Evolutionary conservation across 2,329 filamentous ascomycete genomes (phyloP), one percentile per base, ranked within the genome.

Genomic region (Fusarium redolens): DNA sequence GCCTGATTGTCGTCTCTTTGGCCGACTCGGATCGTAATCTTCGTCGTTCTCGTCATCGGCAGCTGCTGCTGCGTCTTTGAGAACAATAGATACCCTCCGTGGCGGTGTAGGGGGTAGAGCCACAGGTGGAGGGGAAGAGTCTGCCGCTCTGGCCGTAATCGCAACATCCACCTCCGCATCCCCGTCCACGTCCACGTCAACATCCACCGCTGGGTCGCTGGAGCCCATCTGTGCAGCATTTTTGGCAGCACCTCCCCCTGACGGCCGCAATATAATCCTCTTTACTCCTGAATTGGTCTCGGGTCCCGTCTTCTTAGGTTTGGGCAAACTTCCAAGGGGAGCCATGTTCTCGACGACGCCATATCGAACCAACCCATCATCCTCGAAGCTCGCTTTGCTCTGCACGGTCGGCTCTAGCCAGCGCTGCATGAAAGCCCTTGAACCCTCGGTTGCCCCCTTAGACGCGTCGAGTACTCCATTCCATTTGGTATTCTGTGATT

Each of bases 271-370:
- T 40, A 87, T 84, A 58, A 87, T 86, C 75, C 82, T 86, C 67
- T 83, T 82, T 40, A 83, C 80, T 54, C 78, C 67, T 35, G 73
- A 65, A 22, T 71, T 72, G 58, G 77, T 75, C 67, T 81, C 76
- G 55, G 68, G 76, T 14, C 71, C 81, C 30, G 71, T 75, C 77
- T 79, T 83, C 79, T 84, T 86, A 41, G 81, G 87, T 82, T 89
- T 90, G 17, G 95, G 95, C 75, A 91, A 86, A 61, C 91, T 88
- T 44, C 95, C 95, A 62, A 97, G 84, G 31, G 95, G 92, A 59
- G 91, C 91, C 95, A 97, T 97, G 77, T 92, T 92, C 81, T 93
- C 92, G 65, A 97, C 85, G 22, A 97, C 93, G 72, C 93, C 93
- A 80, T 91, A 90, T 54, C 92, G 87, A 77, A 92, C 86, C 75